Evolutionary conservation across 2,329 filamentous ascomycete species (phyloP).

Genomic region (Aspergillus carbonarius): DNA sequence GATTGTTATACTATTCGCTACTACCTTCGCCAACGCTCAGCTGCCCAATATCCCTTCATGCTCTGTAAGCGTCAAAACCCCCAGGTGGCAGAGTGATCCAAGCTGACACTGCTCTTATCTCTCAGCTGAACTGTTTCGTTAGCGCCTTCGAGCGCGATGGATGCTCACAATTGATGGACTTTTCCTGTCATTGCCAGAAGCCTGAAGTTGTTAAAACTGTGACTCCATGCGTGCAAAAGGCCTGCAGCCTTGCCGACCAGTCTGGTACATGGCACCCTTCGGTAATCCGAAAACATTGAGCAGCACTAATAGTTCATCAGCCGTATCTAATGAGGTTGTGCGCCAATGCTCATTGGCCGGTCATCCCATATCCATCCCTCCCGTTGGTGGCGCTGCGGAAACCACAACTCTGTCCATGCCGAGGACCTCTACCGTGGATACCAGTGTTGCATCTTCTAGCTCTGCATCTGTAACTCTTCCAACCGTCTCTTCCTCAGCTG

Average conservation of each 20-base stretch:
- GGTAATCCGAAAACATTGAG: background rate
- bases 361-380: constrained; percentile 38
- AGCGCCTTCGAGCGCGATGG: constrained; percentile 43
- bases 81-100: background rate
- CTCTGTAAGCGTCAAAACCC: constrained; percentile 38
- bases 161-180: constrained; percentile 49
- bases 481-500: background rate
- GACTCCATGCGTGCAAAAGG: constrained; percentile 48
- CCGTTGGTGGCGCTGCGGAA: constrained; percentile 20
- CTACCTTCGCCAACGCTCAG: constrained; percentile 48
- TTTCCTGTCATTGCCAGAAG: constrained; percentile 52
- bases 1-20: constrained; percentile 41
- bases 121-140: constrained; percentile 50
- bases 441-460: constrained; percentile 2
- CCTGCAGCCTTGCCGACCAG: constrained; percentile 42
- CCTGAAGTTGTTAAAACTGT: constrained; percentile 42
- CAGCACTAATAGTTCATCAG: constrained; percentile 19
- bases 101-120: background rate
- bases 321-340: constrained; percentile 38
- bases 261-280: constrained; percentile 27
- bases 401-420: constrained; percentile 14
- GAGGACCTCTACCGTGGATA: constrained; percentile 8
- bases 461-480: constrained; percentile 6
- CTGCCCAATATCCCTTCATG: constrained; percentile 47
- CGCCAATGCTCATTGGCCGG: constrained; percentile 36